Percentiles rank a stretch among this genome's conserved stretches.
phyloP scores from a whole-genome alignment of 2,329 filamentous ascomycete species.

The Pseudocercospora fijiensis region DNA sequence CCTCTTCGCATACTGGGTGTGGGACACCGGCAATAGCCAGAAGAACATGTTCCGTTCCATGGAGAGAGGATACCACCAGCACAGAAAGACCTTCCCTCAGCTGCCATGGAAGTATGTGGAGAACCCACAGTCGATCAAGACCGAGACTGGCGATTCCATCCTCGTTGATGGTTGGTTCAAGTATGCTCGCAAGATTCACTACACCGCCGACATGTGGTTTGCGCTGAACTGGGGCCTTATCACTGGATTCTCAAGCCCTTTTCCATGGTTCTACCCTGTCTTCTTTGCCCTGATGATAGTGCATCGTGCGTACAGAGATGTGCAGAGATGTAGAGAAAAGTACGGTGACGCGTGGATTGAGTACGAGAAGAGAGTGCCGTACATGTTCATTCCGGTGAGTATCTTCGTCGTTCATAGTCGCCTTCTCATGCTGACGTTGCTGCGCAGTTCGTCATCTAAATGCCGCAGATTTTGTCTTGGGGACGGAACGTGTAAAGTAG shows the following conservation, averaged over 20 bases:
- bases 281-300: conserved; percentile 81
- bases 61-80: conserved; percentile 68
- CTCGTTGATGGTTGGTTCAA: conserved; percentile 81
- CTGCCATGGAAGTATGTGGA: conserved; percentile 82
- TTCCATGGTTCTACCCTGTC: conserved; percentile 84
- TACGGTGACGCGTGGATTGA: conserved; percentile 81
- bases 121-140: conserved; percentile 76
- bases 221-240: conserved; percentile 77
- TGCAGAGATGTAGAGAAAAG: conserved; percentile 70
- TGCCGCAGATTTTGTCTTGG: neutral
- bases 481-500: conserved; percentile 3
- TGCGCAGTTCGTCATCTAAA: conserved; percentile 27
- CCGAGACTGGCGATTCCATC: conserved; percentile 71
- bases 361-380: conserved; percentile 77
- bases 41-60: conserved; percentile 87
- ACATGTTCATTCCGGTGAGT: conserved; percentile 72
- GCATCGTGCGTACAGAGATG: conserved; percentile 73
- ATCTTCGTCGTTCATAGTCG: neutral
- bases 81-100: conserved; percentile 81
- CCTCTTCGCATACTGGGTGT: conserved; percentile 82
- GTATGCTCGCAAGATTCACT: conserved; percentile 57
- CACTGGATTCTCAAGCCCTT: conserved; percentile 75
- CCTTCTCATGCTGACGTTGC: conserved; percentile 13
- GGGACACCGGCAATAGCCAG: conserved; percentile 89
- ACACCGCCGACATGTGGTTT: conserved; percentile 77